Conservation (phyloP, 306 rosid species). For the Pachyrhizus erosus region DNA sequence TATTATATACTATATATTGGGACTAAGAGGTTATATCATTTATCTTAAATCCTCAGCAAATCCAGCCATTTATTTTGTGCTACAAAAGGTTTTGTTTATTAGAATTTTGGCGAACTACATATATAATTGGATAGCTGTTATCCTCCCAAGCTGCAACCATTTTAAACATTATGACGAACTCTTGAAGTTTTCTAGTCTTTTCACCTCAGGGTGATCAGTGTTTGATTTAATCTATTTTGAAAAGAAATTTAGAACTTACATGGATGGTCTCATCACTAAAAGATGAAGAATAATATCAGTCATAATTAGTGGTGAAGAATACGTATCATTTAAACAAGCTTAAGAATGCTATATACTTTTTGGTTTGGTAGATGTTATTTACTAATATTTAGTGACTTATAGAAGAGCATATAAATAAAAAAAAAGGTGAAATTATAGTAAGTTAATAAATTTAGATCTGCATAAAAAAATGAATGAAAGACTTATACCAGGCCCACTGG, state of each 20-base stretch:
- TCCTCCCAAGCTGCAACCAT: slow-evolving; percentile 8
- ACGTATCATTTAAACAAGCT: neutral
- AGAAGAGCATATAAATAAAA: slow-evolving; percentile 2
- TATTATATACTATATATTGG: neutral
- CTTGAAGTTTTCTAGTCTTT: neutral
- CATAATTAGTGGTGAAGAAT: neutral
- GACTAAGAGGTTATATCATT: neutral
- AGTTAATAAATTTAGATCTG: neutral
- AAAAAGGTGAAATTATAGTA: neutral
- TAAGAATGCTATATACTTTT: neutral
- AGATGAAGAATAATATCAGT: neutral
- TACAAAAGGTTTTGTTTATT: neutral
- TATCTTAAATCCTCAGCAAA: neutral
- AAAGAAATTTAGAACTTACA: neutral
- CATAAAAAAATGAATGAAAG: neutral
- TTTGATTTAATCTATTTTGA: slow-evolving; percentile 2
- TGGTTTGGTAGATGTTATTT: neutral
- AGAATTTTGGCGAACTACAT: neutral
- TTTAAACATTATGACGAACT: neutral
- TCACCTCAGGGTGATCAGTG: neutral
- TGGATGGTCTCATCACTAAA: neutral
- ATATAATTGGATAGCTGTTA: neutral
- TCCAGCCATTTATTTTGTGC: neutral
- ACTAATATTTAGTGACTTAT: neutral
- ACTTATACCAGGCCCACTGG: neutral